Evolutionary conservation across 306 rosid genomes (phyloP), one percentile per base, ranked within the genome.

Genomic region (Medicago truncatula): DNA sequence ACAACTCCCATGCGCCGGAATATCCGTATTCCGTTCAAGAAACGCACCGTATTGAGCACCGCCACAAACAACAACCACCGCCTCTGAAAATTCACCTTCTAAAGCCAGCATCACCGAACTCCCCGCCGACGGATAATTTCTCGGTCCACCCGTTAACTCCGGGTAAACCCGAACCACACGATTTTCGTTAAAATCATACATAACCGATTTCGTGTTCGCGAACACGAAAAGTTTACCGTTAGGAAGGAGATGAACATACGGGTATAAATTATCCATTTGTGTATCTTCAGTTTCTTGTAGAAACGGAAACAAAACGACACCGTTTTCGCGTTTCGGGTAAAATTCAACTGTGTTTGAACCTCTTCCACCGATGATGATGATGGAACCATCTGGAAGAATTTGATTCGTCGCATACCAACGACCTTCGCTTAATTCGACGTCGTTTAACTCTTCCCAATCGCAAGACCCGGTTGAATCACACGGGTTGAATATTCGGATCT

Each of bases 111-210:
- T 93, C 2, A 63, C 93, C 1, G 98, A 93, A 0, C 97, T 91
- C 2, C 98, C 98, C 0, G 96, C 98, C 6, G 98, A 93, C 2
- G 98, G 98, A 76, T 93, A 93, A 47, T 93, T 93, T 17, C 98
- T 71, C 0, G 98, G 97, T 3, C 98, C 98, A 11, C 98, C 98
- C 4, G 82, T 89, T 69, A 93, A 81, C 73, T 81, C 80, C 15
- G 97, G 97, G 56, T 71, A 91, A 46, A 80, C 66, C 15, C 17
- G 87, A 44, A 85, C 11, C 0, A 91, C 18, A 13, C 18, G 18
- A 41, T 89, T 82, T 0, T 4, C 1, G 3, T 18, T 8, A 63
- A 80, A 75, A 17, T 93, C 88, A 40, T 87, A 93, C 82, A 81
- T n/a, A 7, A 88, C 88, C 0, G 98, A 88, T 23, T 70, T 88